phyloP scores from a whole-genome alignment of 176 grass and related monocot genomes.

The Oryza punctata region DNA sequence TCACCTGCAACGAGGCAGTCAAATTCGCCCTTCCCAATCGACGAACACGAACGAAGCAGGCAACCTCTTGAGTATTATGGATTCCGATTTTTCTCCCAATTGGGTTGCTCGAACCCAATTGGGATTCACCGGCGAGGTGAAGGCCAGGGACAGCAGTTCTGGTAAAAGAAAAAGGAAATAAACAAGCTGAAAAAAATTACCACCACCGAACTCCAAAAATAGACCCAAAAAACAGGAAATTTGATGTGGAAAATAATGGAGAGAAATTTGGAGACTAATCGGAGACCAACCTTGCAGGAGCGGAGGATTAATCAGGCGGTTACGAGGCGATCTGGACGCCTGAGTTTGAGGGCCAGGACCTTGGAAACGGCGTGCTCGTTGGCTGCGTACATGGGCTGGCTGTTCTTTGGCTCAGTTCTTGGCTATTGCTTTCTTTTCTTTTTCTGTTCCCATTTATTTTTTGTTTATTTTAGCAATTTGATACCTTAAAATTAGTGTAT shows the following conservation, averaged over 20 bases:
- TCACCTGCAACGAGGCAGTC: slow-evolving; percentile 40
- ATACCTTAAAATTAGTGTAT: slow-evolving; percentile 8
- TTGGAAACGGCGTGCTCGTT: slow-evolving; percentile 44
- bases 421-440: neutral
- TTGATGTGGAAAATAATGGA: slow-evolving; percentile 24
- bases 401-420: slow-evolving; percentile 42
- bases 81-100: slow-evolving; percentile 56
- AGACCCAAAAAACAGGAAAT: slow-evolving; percentile 35
- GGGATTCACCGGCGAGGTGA: slow-evolving; percentile 52
- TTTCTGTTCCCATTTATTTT: neutral
- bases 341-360: slow-evolving; percentile 18
- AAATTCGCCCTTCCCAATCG: slow-evolving; percentile 41
- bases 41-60: slow-evolving; percentile 45
- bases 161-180: slow-evolving; percentile 43
- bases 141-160: slow-evolving; percentile 51
- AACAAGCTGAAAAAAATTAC: slow-evolving; percentile 21
- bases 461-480: neutral
- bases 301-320: slow-evolving; percentile 42
- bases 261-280: slow-evolving; percentile 46
- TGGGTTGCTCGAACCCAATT: slow-evolving; percentile 54
- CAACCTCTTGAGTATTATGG: slow-evolving; percentile 27
- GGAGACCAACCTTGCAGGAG: slow-evolving; percentile 55
- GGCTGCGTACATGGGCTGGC: slow-evolving; percentile 27
- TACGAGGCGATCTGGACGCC: slow-evolving; percentile 41
- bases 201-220: slow-evolving; percentile 55